Evolutionary conservation across 179 eudicot species (phyloP).

Genomic region (Beta corolliflora): DNA sequence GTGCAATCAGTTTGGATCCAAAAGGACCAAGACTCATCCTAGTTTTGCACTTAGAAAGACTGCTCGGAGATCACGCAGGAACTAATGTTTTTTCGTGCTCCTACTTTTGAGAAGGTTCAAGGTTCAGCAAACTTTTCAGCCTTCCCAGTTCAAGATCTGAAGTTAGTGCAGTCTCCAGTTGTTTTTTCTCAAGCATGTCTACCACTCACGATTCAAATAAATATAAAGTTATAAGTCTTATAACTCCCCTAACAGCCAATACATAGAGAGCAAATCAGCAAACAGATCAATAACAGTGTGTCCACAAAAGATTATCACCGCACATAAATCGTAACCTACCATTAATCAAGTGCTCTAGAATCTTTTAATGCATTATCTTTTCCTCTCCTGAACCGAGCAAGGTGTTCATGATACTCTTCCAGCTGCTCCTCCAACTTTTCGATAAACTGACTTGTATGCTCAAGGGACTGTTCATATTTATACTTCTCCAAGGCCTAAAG

Average conservation of each 20-base stretch:
- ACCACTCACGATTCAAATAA: neutral
- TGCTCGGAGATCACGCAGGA: neutral
- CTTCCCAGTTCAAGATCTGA: neutral
- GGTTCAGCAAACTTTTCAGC: neutral
- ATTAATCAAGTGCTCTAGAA: conserved; percentile 26
- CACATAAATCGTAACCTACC: conserved; percentile 25
- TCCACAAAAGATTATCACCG: conserved; percentile 5
- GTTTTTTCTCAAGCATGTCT: neutral
- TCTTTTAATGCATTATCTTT: conserved; percentile 39
- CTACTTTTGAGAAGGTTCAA: neutral
- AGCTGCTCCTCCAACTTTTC: conserved; percentile 90
- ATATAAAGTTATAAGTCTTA: no score
- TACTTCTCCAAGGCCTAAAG: conserved; percentile 91
- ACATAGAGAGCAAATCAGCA: neutral
- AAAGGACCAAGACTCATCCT: neutral
- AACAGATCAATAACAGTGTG: neutral
- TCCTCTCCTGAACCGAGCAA: conserved; percentile 52
- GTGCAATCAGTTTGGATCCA: neutral
- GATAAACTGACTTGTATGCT: conserved; percentile 92
- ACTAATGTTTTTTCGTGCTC: neutral
- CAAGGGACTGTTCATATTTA: conserved; percentile 79
- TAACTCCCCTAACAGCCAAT: no score
- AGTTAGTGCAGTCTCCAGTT: neutral
- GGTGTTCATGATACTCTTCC: conserved; percentile 78
- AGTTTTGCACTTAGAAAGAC: neutral